These are phyloP conservation scores for Penicillium janthinellum DNA, from an alignment of 2,329 filamentous ascomycete species.

Conservation along the genomic window DNA sequence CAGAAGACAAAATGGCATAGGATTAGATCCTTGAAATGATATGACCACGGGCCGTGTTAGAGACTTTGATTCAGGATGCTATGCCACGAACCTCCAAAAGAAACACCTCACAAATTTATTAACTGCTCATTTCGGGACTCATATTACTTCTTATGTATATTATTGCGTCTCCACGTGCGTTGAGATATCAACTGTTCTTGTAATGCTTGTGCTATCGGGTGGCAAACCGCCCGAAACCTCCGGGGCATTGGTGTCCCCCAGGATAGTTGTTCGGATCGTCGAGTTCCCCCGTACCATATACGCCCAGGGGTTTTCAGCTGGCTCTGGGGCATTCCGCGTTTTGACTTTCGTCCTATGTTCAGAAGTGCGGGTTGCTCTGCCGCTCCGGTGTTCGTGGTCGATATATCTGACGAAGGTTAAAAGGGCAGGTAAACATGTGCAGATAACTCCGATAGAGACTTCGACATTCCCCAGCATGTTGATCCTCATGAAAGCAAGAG, in stretches of 20 bases:
- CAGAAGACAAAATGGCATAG: no score
- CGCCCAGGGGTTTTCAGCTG: not conserved
- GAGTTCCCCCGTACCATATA: not conserved
- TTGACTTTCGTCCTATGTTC: not conserved
- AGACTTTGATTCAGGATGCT: no score
- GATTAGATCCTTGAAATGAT: no score
- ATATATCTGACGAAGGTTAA: not conserved
- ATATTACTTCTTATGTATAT: not conserved
- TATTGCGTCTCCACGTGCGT: not conserved
- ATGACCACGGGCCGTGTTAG: no score
- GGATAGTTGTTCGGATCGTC: not conserved
- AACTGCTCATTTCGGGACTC: not conserved
- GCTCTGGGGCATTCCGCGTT: not conserved
- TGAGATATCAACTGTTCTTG: not conserved
- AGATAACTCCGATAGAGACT: not conserved
- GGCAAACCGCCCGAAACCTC: not conserved
- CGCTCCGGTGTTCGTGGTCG: not conserved
- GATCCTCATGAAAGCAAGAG: not conserved
- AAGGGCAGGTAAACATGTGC: not conserved
- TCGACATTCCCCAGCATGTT: not conserved
- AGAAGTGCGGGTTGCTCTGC: not conserved
- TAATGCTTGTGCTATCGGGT: not conserved
- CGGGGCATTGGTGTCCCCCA: not conserved
- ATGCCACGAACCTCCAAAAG: no score
- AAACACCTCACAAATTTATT: no score